Percentiles rank a stretch among this genome's conserved stretches.
Evolutionary conservation across 1,284 basidiomycete species (phyloP).

Genomic region (Ustilago vetiveriae): DNA sequence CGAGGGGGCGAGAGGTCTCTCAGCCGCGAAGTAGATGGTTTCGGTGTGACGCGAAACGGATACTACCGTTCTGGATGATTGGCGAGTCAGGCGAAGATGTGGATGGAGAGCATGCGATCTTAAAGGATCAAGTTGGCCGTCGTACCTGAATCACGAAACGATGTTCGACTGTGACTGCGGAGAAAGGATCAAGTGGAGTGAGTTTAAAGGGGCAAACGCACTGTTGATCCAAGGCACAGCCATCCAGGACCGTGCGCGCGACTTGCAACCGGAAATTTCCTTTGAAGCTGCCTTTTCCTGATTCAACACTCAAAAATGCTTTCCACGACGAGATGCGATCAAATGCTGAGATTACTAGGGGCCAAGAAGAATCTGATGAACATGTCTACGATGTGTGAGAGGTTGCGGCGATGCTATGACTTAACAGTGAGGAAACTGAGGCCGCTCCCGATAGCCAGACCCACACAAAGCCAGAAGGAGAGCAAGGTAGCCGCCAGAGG

Average conservation of each 20-base stretch:
- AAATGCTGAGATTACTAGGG: too few species aligned
- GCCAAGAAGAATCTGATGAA: too few species aligned
- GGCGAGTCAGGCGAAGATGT: too few species aligned
- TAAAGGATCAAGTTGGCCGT: too few species aligned
- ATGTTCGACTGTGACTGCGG: too few species aligned
- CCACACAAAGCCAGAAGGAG: constrained; percentile 60
- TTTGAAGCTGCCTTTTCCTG: background rate
- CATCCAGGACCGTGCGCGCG: constrained; percentile 1
- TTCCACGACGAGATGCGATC: too few species aligned
- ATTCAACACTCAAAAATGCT: background rate
- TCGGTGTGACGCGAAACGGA: too few species aligned
- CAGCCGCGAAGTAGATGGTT: too few species aligned
- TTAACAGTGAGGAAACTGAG: constrained; percentile 51
- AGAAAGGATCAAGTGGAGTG: background rate
- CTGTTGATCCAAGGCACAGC: background rate
- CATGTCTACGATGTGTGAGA: too few species aligned
- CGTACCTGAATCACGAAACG: too few species aligned
- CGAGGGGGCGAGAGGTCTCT: too few species aligned
- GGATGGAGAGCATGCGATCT: background rate
- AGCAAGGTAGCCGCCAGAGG: constrained; percentile 53
- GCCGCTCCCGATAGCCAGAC: constrained; percentile 53
- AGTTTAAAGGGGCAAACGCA: background rate
- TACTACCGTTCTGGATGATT: too few species aligned
- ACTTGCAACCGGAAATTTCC: background rate
- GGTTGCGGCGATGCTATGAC: constrained; percentile 5